Base-by-base conservation (phyloP, 176 grass and related monocot species). In the Carex myosuroides region DNA sequence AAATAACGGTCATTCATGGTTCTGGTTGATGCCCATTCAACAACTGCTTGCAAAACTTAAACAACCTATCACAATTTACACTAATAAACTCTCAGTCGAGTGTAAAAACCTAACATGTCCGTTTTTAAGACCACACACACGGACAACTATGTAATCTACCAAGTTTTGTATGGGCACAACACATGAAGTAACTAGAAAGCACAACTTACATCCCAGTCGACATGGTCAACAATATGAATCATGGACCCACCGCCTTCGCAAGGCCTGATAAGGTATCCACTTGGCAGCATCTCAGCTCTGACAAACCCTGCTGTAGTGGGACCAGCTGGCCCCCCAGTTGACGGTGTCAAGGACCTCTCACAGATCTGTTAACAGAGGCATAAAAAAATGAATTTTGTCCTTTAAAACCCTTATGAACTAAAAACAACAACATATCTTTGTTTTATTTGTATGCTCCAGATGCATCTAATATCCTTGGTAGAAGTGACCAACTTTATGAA, bases 211-310 rank as follows among this genome's bases (percentile, higher is more conserved):
- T 99, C 88, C 70, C 92, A 62, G 80, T 99, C 91, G 42, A 99
- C 83, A 89, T 99, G 97, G 86, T 99, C 88, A 81, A 99, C 93
- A 41, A 99, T 96, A 84, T 96, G 93, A 85, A 99, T 92, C 54
- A 94, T 81, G 62, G 91, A 94, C 3, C 91, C 93, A 67, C 93
- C 97, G 18, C 89, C 93, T 53, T 98, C 92, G 17, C 91, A 95
- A 3, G 95, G 95, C 74, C 95, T 88, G 63, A 98, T 90, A 77
- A 98, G 85, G 89, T 91, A 98, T 22, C 95, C 95, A 54, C 95
- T 93, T 8, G 95, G 89, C 90, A 92, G 82, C 89, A 98, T 95
- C 83, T 98, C 95, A 26, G 91, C 92, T 64, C 95, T 98, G 22
- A 93, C 86, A 46, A 98, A 98, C 72, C 89, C 89, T 82, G 89